Conservation (phyloP, 2,329 filamentous ascomycete species). For the Monilinia laxa region DNA sequence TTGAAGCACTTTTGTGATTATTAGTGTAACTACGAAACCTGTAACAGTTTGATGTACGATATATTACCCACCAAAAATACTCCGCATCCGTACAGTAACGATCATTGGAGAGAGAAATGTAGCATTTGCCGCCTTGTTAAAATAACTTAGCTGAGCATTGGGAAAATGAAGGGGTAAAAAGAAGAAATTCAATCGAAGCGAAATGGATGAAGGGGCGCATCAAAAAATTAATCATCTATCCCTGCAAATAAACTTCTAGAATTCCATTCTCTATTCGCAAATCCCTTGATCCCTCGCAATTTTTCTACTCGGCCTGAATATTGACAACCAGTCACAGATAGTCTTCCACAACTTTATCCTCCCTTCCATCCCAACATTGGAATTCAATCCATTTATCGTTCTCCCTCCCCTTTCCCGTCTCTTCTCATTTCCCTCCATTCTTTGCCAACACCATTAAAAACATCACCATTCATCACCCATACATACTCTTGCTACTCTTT, state of each 20-base stretch:
- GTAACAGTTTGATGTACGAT: conserved; percentile 15
- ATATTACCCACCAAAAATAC: conserved; percentile 7
- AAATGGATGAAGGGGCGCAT: conserved; percentile 17
- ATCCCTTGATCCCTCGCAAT: conserved; percentile 1
- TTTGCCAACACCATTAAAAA: conserved; percentile 6
- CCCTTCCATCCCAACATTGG: conserved; percentile 1
- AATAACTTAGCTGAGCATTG: conserved; percentile 4
- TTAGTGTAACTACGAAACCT: conserved; percentile 17
- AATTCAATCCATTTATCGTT: background rate
- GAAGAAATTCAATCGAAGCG: conserved; percentile 2
- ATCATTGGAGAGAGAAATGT: conserved; percentile 4
- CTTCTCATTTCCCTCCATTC: conserved; percentile 1
- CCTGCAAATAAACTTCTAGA: conserved; percentile 18
- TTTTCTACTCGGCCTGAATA: conserved; percentile 17
- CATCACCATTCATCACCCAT: conserved; percentile 15
- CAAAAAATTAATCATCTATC: background rate
- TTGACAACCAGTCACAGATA: background rate
- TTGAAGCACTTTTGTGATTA: conserved; percentile 13
- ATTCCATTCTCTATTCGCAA: background rate
- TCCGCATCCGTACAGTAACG: conserved; percentile 6
- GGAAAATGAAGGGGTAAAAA: conserved; percentile 2
- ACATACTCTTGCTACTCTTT: conserved; percentile 5
- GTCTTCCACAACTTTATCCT: background rate
- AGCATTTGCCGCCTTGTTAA: conserved; percentile 8
- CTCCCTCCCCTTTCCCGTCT: background rate